A percentile compares a stretch with the other conserved stretches of the same genome.
Conservation (phyloP, 2,329 filamentous ascomycete species). For the Torrubiellomyces zombiae region DNA sequence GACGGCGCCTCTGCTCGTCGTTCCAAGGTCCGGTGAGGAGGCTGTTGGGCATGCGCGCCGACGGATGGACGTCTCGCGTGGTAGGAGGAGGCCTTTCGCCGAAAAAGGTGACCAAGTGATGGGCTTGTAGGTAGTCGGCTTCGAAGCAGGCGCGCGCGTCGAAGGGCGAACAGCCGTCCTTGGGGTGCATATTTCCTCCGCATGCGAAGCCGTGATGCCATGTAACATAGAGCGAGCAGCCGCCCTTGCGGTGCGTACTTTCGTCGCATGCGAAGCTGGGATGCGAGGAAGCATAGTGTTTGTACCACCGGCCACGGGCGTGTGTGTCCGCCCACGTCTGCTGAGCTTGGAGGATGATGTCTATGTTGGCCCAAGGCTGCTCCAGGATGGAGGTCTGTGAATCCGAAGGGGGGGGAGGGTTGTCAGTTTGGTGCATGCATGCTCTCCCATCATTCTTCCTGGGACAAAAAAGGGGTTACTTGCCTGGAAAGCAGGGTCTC, state of each 20-base stretch:
- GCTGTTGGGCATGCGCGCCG: slow-evolving; percentile 19
- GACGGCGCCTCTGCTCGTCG: slow-evolving; percentile 19
- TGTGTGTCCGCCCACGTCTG: slow-evolving; percentile 27
- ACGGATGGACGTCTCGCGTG: slow-evolving; percentile 20
- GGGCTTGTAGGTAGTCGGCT: slow-evolving; percentile 15
- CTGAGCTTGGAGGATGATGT: slow-evolving; percentile 29
- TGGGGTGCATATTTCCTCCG: slow-evolving; percentile 1
- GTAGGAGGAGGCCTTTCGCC: no score
- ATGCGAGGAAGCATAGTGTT: slow-evolving; percentile 13
- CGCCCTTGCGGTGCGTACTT: slow-evolving; percentile 5
- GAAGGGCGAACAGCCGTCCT: slow-evolving; percentile 13
- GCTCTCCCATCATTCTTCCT: no score
- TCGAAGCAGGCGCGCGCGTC: slow-evolving; percentile 19
- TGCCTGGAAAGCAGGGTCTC: slow-evolving; percentile 28
- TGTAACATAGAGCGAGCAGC: slow-evolving; percentile 11
- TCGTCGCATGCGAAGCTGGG: slow-evolving; percentile 2
- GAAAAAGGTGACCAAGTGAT: slow-evolving; percentile 10
- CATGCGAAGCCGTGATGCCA: slow-evolving; percentile 4
- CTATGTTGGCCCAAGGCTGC: slow-evolving; percentile 26
- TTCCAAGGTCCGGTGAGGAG: slow-evolving; percentile 26
- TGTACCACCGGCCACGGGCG: slow-evolving; percentile 16
- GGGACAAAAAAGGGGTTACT: slow-evolving; percentile 5
- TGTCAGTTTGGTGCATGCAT: no score
- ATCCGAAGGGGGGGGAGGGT: not conserved
- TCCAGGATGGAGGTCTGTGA: slow-evolving; percentile 25